Percentiles rank a stretch among this genome's conserved stretches.
Evolutionary conservation across 306 rosid species (phyloP).

Genomic region (Vigna reflexopilosa): DNA sequence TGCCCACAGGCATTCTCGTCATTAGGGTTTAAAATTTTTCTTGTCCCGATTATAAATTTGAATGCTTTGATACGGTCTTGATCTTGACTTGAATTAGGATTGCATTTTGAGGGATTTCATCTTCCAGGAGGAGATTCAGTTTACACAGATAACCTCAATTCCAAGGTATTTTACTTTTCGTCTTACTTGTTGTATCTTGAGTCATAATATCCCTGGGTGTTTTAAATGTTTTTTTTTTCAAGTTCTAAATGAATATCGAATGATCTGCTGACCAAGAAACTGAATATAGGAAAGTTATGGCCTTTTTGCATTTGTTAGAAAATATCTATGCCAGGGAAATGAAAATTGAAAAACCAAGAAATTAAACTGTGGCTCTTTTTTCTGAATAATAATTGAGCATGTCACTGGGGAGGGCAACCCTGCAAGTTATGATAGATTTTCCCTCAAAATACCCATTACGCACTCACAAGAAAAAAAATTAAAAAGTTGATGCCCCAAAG

Average conservation of each 20-base stretch:
- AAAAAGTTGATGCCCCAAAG: neutral
- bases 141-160: neutral
- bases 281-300: neutral
- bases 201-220: neutral
- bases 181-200: neutral
- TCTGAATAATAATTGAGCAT: neutral
- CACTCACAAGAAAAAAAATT: neutral
- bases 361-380: neutral
- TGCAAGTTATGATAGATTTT: neutral
- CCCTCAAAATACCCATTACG: neutral
- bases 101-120: constrained; percentile 16
- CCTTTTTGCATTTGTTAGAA: neutral
- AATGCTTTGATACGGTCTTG: neutral
- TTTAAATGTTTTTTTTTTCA: neutral
- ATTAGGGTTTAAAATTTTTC: constrained; percentile 3
- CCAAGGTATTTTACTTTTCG: constrained; percentile 9
- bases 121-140: constrained; percentile 8
- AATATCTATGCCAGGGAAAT: neutral
- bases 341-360: neutral
- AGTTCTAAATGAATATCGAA: neutral
- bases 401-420: constrained; percentile 9
- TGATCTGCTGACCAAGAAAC: neutral
- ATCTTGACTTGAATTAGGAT: constrained; percentile 7
- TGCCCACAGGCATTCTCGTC: neutral
- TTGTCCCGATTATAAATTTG: neutral